A percentile compares a stretch with the other conserved stretches of the same genome.
These are phyloP conservation scores for Phytophthora citrophthora DNA, from an alignment of 352 stramenopile genomes.

Conservation along the genomic window DNA sequence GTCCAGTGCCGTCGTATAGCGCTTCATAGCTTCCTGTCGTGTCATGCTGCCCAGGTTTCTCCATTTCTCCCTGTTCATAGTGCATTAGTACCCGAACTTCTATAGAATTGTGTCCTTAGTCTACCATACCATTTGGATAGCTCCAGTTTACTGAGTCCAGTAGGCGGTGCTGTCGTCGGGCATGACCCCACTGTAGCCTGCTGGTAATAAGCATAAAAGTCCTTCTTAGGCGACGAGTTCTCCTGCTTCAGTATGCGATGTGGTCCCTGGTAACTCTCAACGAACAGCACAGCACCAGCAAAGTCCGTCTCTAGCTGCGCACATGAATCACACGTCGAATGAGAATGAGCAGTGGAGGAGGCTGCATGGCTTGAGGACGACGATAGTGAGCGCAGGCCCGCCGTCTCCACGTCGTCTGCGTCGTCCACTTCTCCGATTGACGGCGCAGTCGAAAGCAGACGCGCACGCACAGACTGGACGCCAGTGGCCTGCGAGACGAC, in stretches of 20 bases:
- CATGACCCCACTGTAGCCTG: slow-evolving; percentile 74
- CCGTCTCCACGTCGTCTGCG: slow-evolving; percentile 49
- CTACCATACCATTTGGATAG: slow-evolving; percentile 52
- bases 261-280: slow-evolving; percentile 81
- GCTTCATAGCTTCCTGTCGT: slow-evolving; percentile 79
- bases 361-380: slow-evolving; percentile 31
- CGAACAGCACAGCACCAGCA: slow-evolving; percentile 72
- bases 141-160: slow-evolving; percentile 58
- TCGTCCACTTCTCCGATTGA: slow-evolving; percentile 33
- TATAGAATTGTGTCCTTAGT: not conserved
- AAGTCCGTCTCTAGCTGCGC: slow-evolving; percentile 77
- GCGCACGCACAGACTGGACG: slow-evolving; percentile 49
- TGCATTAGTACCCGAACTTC: not conserved
- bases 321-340: slow-evolving; percentile 55
- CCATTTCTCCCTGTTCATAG: slow-evolving; percentile 71
- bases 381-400: slow-evolving; percentile 40
- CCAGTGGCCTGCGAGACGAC: slow-evolving; percentile 51
- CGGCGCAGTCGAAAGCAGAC: slow-evolving; percentile 44
- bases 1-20: slow-evolving; percentile 77
- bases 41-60: slow-evolving; percentile 67
- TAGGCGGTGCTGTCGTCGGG: slow-evolving; percentile 35
- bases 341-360: slow-evolving; percentile 27
- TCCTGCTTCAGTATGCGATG: slow-evolving; percentile 81
- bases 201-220: slow-evolving; percentile 84
- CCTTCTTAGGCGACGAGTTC: slow-evolving; percentile 74